Conservation (phyloP, 2,329 filamentous ascomycete species). For the Microdochium nivale region DNA sequence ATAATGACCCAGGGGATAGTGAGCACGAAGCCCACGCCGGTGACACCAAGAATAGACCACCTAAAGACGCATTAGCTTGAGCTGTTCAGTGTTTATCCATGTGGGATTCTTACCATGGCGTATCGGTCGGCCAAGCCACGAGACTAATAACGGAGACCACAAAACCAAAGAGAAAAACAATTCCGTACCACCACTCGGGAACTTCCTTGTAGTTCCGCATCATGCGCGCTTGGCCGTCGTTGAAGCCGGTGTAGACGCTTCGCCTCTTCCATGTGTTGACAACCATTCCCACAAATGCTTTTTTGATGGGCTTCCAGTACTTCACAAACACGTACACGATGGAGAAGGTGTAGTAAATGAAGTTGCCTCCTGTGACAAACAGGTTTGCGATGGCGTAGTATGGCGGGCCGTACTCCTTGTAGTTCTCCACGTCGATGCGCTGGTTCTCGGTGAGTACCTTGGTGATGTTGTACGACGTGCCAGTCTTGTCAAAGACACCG, state of each 20-base stretch:
- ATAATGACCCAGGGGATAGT: slow-evolving; percentile 37
- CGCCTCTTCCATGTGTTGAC: slow-evolving; percentile 3
- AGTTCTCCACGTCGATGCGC: slow-evolving; percentile 22
- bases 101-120: slow-evolving; percentile 29
- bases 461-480: slow-evolving; percentile 13
- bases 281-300: slow-evolving; percentile 19
- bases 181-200: slow-evolving; percentile 36
- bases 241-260: slow-evolving; percentile 22
- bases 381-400: slow-evolving; percentile 16
- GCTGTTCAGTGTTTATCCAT: background rate
- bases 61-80: background rate
- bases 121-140: slow-evolving; percentile 30
- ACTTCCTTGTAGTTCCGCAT: slow-evolving; percentile 34
- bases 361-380: slow-evolving; percentile 20
- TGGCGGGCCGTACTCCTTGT: slow-evolving; percentile 21
- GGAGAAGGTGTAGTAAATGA: slow-evolving; percentile 11
- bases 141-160: slow-evolving; percentile 28
- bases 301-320: slow-evolving; percentile 23
- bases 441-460: slow-evolving; percentile 16
- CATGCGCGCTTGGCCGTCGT: slow-evolving; percentile 29
- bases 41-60: slow-evolving; percentile 35
- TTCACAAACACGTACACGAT: slow-evolving; percentile 26
- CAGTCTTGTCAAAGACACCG: slow-evolving; percentile 17
- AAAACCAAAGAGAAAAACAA: slow-evolving; percentile 27
- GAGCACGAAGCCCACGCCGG: slow-evolving; percentile 34